These are phyloP conservation scores for Colletotrichum melonis DNA, from an alignment of 2,329 filamentous ascomycete genomes.

Conservation along the genomic window DNA sequence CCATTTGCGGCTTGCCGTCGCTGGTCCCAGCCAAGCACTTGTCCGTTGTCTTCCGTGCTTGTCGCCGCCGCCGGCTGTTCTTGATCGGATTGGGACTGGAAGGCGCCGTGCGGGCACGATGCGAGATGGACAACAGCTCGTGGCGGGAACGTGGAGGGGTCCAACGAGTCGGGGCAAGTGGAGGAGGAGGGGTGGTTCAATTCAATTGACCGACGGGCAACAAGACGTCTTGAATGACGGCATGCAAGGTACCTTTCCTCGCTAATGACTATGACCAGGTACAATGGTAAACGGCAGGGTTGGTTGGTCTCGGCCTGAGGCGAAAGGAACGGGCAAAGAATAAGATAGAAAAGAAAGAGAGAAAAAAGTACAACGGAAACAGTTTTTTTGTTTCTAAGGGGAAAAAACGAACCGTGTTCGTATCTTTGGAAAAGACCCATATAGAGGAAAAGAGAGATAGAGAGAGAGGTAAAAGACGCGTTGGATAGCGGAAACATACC, in stretches of 20 bases:
- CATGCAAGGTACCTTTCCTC: not conserved
- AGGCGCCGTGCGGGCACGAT: not conserved
- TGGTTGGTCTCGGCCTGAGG: not conserved
- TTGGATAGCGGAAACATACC: not conserved
- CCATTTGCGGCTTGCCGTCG: not conserved
- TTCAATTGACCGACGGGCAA: not conserved
- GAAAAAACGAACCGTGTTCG: not conserved
- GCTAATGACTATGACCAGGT: not conserved
- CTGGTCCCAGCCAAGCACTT: not conserved
- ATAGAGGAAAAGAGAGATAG: too few relatives aligned
- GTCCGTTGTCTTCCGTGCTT: not conserved
- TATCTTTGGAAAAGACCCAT: not conserved
- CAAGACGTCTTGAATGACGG: not conserved
- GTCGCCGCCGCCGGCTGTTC: not conserved
- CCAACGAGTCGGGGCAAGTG: slow-evolving; percentile 9
- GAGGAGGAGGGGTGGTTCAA: not conserved
- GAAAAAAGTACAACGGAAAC: not conserved
- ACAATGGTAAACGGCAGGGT: not conserved
- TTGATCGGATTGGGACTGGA: not conserved
- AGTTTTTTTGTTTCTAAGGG: not conserved
- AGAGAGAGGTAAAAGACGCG: not conserved
- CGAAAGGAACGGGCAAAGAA: not conserved
- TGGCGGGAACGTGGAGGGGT: slow-evolving; percentile 16
- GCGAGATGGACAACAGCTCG: slow-evolving; percentile 16
- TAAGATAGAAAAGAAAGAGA: not conserved